Evolutionary conservation across 768 basidiomycete species (phyloP).

Genomic region (Podaxis sp.): DNA sequence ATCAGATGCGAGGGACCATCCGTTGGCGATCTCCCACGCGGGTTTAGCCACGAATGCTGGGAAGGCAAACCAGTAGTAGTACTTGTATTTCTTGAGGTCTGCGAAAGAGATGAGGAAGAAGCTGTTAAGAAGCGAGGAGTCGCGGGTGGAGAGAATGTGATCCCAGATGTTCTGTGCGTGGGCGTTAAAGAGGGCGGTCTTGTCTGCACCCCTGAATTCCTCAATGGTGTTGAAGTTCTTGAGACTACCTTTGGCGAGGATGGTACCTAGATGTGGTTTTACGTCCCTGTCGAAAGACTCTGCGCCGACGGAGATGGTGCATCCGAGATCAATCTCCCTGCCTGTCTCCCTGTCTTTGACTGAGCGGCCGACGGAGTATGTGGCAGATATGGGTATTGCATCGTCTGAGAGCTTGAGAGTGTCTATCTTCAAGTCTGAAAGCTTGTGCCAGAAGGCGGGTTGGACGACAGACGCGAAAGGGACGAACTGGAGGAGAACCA

Average conservation of each 20-base stretch:
- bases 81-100: conserved; percentile 97
- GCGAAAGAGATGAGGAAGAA: conserved; percentile 94
- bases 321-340: conserved; percentile 68
- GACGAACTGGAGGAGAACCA: conserved; percentile 81
- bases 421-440: conserved; percentile 89
- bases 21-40: conserved; percentile 79
- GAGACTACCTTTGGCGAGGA: conserved; percentile 61
- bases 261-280: conserved; percentile 10
- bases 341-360: conserved; percentile 79
- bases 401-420: conserved; percentile 81
- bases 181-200: conserved; percentile 80
- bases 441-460: conserved; percentile 91
- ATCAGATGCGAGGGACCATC: conserved; percentile 53
- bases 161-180: conserved; percentile 78
- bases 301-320: conserved; percentile 61
- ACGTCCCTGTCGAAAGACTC: conserved; percentile 56
- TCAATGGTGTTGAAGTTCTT: conserved; percentile 99
- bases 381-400: conserved; percentile 59
- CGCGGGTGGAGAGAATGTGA: conserved; percentile 49
- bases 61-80: conserved; percentile 98
- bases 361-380: conserved; percentile 69
- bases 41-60: conserved; percentile 90
- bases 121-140: conserved; percentile 59
- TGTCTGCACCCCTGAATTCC: conserved; percentile 89
- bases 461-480: conserved; percentile 87